Conservation (phyloP, 2,329 filamentous ascomycete genomes). For the Beauveria sp. region DNA sequence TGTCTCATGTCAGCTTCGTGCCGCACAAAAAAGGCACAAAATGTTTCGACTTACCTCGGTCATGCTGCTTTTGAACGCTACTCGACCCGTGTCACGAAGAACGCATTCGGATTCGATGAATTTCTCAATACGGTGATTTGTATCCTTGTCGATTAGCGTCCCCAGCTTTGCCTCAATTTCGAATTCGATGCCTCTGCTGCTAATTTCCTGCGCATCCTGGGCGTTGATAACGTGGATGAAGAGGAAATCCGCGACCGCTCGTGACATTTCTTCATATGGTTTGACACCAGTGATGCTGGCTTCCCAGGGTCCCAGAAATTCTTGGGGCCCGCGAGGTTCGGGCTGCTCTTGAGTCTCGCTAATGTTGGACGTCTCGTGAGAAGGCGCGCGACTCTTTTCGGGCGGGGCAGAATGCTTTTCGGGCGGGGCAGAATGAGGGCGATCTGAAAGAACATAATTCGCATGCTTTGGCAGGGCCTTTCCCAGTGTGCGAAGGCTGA, state of each 20-base stretch:
- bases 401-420: conserved; percentile 27
- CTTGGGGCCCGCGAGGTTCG: conserved; percentile 22
- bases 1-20: conserved; percentile 14
- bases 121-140: conserved; percentile 59
- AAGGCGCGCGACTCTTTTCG: conserved; percentile 24
- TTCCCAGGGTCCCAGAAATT: conserved; percentile 52
- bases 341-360: neutral
- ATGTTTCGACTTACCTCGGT: conserved; percentile 57
- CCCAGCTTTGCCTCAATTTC: conserved; percentile 96
- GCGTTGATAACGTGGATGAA: conserved; percentile 63
- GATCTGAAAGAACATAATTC: conserved; percentile 40
- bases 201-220: conserved; percentile 56
- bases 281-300: conserved; percentile 60
- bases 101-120: conserved; percentile 65
- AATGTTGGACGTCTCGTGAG: too few species aligned
- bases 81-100: conserved; percentile 50
- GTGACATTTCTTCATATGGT: conserved; percentile 68
- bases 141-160: conserved; percentile 66
- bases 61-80: conserved; percentile 82
- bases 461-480: conserved; percentile 31
- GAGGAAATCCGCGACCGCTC: conserved; percentile 71
- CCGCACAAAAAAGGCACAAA: neutral
- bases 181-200: conserved; percentile 61
- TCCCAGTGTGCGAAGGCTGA: conserved; percentile 27
- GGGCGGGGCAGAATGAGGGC: conserved; percentile 21